phyloP scores from a whole-genome alignment of 805 yeast species.

The Yamadazyma endophytica region DNA sequence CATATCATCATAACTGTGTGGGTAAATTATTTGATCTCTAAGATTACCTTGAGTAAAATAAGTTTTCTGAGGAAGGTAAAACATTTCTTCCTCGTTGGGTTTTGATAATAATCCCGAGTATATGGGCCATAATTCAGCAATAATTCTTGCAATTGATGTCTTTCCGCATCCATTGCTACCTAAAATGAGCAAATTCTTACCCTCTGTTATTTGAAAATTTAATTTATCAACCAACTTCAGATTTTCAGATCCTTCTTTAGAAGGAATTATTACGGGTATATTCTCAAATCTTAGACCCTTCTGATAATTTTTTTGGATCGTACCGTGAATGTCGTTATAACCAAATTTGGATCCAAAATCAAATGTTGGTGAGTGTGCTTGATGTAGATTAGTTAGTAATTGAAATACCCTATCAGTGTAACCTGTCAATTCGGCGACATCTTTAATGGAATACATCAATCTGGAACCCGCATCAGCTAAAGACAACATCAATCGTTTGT shows the following conservation, averaged over 20 bases:
- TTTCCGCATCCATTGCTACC: constrained; percentile 92
- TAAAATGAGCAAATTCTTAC: constrained; percentile 70
- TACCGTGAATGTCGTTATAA: constrained; percentile 63
- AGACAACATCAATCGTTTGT: constrained; percentile 84
- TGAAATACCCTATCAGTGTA: constrained; percentile 83
- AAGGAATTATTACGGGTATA: constrained; percentile 78
- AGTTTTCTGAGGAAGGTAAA: constrained; percentile 81
- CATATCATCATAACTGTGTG: constrained; percentile 75
- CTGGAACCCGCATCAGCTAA: constrained; percentile 95
- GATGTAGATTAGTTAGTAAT: constrained; percentile 71
- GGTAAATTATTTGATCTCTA: constrained; percentile 89
- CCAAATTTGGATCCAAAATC: constrained; percentile 45
- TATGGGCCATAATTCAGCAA: constrained; percentile 91
- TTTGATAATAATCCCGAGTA: constrained; percentile 78
- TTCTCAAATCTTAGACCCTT: constrained; percentile 77
- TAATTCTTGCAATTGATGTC: constrained; percentile 75
- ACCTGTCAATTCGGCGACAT: constrained; percentile 85
- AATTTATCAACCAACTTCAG: constrained; percentile 55
- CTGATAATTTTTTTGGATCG: constrained; percentile 68
- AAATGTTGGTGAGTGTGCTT: constrained; percentile 66
- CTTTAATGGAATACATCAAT: constrained; percentile 91
- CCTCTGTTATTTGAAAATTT: constrained; percentile 53
- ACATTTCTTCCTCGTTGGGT: constrained; percentile 64
- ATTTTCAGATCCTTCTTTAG: constrained; percentile 56
- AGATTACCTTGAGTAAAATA: constrained; percentile 80